phyloP scores from a whole-genome alignment of 1,284 basidiomycete genomes.

The Peniophora sp. region DNA sequence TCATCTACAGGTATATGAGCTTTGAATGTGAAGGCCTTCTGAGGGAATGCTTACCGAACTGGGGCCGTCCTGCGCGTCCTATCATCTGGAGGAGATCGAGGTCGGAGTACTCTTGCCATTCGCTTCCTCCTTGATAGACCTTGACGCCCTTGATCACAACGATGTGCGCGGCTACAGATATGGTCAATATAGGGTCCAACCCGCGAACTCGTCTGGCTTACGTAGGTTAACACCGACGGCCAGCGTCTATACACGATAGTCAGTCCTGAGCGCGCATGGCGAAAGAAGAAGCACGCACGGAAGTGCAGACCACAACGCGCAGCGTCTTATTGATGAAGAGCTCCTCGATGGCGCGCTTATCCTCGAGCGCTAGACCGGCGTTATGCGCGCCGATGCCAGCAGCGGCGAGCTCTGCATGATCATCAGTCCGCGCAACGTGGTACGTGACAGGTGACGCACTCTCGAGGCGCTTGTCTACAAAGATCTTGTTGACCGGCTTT shows the following conservation, averaged over 20 bases:
- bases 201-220: conserved; percentile 25
- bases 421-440: neutral
- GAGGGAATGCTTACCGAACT: conserved; percentile 58
- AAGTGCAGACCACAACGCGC: conserved; percentile 67
- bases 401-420: conserved; percentile 41
- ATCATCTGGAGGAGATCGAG: conserved; percentile 84
- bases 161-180: conserved; percentile 57
- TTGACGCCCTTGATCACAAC: conserved; percentile 81
- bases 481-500: conserved; percentile 41
- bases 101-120: conserved; percentile 68
- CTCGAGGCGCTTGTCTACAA: conserved; percentile 55
- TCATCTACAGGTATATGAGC: conserved; percentile 40
- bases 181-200: neutral
- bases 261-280: conserved; percentile 5
- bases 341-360: conserved; percentile 65
- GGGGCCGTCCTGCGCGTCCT: conserved; percentile 82
- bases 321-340: conserved; percentile 60
- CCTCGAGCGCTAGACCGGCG: conserved; percentile 71
- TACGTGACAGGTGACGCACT: conserved; percentile 28
- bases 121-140: conserved; percentile 52
- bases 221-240: conserved; percentile 87
- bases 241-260: conserved; percentile 47
- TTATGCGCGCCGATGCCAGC: conserved; percentile 82
- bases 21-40: neutral
- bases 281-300: conserved; percentile 35